phyloP scores from a whole-genome alignment of 75 land plant species.

The Picea glauca region DNA sequence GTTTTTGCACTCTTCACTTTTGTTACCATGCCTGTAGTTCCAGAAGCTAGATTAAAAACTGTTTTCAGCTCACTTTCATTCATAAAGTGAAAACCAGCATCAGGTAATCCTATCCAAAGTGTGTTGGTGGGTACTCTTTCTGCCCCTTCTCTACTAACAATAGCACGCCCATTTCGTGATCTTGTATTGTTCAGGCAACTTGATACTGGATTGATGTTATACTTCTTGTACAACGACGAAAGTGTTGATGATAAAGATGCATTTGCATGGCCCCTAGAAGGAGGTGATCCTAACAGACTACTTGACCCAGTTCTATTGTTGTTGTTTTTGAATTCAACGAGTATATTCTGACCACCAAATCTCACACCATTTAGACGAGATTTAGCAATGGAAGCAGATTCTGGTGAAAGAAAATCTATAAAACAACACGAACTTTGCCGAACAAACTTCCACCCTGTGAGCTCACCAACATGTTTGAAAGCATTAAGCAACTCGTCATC shows the following conservation, averaged over 20 bases:
- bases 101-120: slow-evolving; percentile 57
- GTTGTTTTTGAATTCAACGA: slow-evolving; percentile 48
- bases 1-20: slow-evolving; percentile 45
- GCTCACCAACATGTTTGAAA: slow-evolving; percentile 45
- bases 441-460: slow-evolving; percentile 55
- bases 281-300: slow-evolving; percentile 41
- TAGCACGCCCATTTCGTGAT: slow-evolving; percentile 17
- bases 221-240: slow-evolving; percentile 38
- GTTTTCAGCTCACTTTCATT: slow-evolving; percentile 49
- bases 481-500: slow-evolving; percentile 50
- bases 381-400: slow-evolving; percentile 46
- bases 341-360: slow-evolving; percentile 41
- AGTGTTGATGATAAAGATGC: slow-evolving; percentile 30
- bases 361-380: slow-evolving; percentile 48
- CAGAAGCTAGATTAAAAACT: slow-evolving; percentile 47
- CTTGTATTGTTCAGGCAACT: slow-evolving; percentile 16
- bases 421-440: slow-evolving; percentile 38
- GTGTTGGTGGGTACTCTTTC: slow-evolving; percentile 49
- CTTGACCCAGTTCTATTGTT: slow-evolving; percentile 24
- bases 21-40: slow-evolving; percentile 39
- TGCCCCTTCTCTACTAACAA: slow-evolving; percentile 22
- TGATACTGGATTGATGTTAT: slow-evolving; percentile 30
- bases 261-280: slow-evolving; percentile 21
- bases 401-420: slow-evolving; percentile 48
- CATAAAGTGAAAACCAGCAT: slow-evolving; percentile 30